Percentiles rank a stretch among this genome's conserved stretches.
Evolutionary conservation across 805 yeast genomes (phyloP).

Genomic region (Hanseniaspora pseudoguilliermondii): DNA sequence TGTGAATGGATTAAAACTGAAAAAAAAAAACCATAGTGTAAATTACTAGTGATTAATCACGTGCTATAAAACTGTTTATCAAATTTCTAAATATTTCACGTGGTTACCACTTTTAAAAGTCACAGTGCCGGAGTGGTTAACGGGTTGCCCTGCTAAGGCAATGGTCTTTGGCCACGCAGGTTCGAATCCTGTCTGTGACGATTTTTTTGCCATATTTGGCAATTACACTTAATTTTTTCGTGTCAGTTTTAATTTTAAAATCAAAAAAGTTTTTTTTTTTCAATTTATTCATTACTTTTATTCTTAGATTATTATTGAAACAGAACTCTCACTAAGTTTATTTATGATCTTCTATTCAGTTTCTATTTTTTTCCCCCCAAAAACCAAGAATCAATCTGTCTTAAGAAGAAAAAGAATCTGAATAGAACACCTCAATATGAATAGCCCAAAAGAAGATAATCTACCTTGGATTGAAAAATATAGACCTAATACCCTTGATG

Average conservation of each 20-base stretch:
- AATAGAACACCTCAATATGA: background rate
- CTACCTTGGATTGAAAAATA: conserved; percentile 93
- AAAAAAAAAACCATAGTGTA: no score
- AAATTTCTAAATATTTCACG: background rate
- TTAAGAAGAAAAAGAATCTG: no score
- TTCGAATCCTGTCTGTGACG: conserved; percentile 14
- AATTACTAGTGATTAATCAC: background rate
- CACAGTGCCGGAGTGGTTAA: conserved; percentile 14
- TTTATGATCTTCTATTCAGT: no score
- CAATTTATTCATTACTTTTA: background rate
- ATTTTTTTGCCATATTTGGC: background rate
- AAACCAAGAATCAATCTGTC: no score
- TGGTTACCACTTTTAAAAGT: background rate
- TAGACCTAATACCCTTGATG: conserved; percentile 72
- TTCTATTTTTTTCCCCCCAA: no score
- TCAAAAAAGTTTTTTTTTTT: background rate
- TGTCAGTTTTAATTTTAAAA: background rate
- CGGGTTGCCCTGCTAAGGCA: conserved; percentile 15
- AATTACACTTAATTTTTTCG: background rate
- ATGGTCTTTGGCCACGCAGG: conserved; percentile 14
- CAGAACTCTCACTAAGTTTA: background rate
- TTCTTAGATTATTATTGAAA: background rate
- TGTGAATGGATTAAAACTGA: no score
- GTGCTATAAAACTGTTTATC: background rate
- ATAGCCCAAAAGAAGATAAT: conserved; percentile 30